Evolutionary conservation across 345 rosid genomes (phyloP), one percentile per base, ranked within the genome.

Genomic region (Gossypium australe): DNA sequence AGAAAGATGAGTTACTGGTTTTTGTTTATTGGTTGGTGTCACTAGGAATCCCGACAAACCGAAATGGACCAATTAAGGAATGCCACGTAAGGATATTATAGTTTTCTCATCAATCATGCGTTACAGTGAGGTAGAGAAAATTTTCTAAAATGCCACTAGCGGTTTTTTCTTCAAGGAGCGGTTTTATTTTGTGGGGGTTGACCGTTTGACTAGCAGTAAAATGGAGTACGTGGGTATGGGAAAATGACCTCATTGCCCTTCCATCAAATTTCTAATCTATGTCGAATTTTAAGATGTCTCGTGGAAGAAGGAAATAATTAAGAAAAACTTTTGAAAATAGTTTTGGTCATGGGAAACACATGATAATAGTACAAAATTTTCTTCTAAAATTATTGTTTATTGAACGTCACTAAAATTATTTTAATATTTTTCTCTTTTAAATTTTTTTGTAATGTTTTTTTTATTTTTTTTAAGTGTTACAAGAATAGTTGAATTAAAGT

Each of bases 41-140:
- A 83, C 83, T 82, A 71, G 80, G 87, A 80, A 86, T 80, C 85
- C 89, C 82, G 87, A 85, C 86, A 85, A 82, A 68, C 38, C 34
- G 10, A 63, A 80, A 75, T 22, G 3, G 13, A 16, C 94, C 82
- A 89, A 70, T 88, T 0, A 41, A 0, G 41, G 0, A 0, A 0
- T 0, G 85, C 73, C 97, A 90, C 96, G 94, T 90, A 70, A 11
- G 48, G 16, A 9, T 38, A 0, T 7, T 3, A 48, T 17, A 24
- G 71, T 72, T 83, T 73, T 85, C 77, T 76, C 80, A 52, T 73
- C 66, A 57, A 73, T 82, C 78, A 79, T 81, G 82, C 77, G 24
- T 13, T 55, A 48, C 51, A n/a, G 72, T 9, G 16, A 38, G 48
- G 22, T n/a, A 48, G 55, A 22, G 56, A 47, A 11, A 47, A 34